Base-by-base conservation (phyloP, 2,329 filamentous ascomycete genomes). In the Ophiostoma perfectum region DNA sequence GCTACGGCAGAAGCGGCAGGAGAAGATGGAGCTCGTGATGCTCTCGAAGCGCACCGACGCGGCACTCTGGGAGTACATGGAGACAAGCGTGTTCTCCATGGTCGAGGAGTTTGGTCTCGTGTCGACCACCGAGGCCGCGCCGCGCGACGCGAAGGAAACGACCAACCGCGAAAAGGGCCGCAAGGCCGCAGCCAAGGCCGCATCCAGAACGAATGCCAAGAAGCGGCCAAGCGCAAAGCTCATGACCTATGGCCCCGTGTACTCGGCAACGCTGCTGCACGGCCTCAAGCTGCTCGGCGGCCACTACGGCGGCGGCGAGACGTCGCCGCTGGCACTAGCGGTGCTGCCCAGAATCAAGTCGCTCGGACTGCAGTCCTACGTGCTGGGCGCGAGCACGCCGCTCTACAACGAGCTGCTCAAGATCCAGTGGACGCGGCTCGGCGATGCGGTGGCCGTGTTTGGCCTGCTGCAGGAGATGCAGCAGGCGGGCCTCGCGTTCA, bases 351-450 rank as follows among this genome's bases (percentile, higher is more conserved):
- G 84, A 7, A 80, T 93, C 73, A 90, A 90, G 74, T 81, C 83
- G 62, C 81, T 91, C 0, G 90, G 90, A 1, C 82, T 90, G 1
- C 84, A 86, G 0, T 89, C 89, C 0, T 91, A 89, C 74, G 87
- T 91, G 6, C 82, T 94, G 0, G 90, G 90, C 64, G 88, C 86
- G 5, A 88, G 87, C 18, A 90, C 89, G 0, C 80, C 83, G 0
- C 85, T 93, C 58, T 93, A 91, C 80, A 88, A 90, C 74, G 81
- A 86, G 65, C 81, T 92, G 45, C 81, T 91, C 38, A 77, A 80
- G 14, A 82, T 88, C 36, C 80, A 86, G 68, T 91, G 88, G 86
- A 76, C 79, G 45, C 83, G 85, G 11, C 84, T 86, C 71, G 82
- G 85, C 36, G 86, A 91, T 73, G 80, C 86, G 2, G 71, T 74